These are phyloP conservation scores for Cryphonectria parasitica DNA, from an alignment of 2,329 filamentous ascomycete species.

Conservation along the genomic window DNA sequence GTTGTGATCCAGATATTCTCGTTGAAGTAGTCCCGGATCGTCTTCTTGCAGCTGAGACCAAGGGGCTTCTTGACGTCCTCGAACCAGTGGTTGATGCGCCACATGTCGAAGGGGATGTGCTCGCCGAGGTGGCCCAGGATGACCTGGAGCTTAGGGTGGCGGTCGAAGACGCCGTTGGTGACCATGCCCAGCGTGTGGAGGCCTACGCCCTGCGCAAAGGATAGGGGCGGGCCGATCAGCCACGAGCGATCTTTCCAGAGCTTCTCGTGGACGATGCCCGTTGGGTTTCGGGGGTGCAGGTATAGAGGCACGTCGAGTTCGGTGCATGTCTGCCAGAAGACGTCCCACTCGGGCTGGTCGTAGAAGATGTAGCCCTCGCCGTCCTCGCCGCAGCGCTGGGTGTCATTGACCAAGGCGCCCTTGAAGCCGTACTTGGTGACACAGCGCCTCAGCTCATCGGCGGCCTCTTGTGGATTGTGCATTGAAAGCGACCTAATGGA, in stretches of 20 bases:
- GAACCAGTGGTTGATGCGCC: constrained; percentile 35
- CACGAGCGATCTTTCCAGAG: constrained; percentile 38
- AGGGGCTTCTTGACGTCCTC: constrained; percentile 33
- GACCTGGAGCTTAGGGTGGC: constrained; percentile 43
- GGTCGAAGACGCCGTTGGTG: constrained; percentile 41
- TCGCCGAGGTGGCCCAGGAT: constrained; percentile 48
- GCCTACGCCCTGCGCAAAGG: constrained; percentile 38
- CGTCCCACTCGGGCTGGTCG: constrained; percentile 37
- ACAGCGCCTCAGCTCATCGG: constrained; percentile 37
- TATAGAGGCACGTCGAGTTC: constrained; percentile 41
- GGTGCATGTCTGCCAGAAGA: constrained; percentile 40
- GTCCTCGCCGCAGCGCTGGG: constrained; percentile 33
- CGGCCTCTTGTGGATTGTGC: constrained; percentile 38
- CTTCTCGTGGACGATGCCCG: constrained; percentile 52
- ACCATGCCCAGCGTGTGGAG: constrained; percentile 43
- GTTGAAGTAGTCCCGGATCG: constrained; percentile 34
- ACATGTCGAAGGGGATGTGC: constrained; percentile 35
- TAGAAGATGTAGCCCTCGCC: constrained; percentile 36
- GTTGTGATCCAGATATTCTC: constrained; percentile 35
- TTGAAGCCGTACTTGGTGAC: constrained; percentile 40
- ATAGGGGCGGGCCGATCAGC: constrained; percentile 31
- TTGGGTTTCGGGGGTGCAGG: constrained; percentile 41
- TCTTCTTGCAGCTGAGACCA: constrained; percentile 32
- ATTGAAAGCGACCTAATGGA: constrained; percentile 35
- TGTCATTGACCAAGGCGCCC: constrained; percentile 42